phyloP scores from a whole-genome alignment of 1,139 yeast genomes.

The Magnusiomyces sp. region DNA sequence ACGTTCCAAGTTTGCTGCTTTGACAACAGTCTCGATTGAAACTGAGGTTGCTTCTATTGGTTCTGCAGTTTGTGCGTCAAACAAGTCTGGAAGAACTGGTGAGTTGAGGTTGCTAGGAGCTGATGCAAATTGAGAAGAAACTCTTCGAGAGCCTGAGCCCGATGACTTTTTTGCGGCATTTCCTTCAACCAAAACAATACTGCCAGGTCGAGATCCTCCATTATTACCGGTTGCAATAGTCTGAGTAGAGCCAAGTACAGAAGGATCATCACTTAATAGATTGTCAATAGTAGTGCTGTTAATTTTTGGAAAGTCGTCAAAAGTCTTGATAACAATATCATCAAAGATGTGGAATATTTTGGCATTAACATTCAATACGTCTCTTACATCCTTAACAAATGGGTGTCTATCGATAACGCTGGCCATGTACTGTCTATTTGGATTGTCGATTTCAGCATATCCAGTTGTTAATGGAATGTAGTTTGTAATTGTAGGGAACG shows the following conservation, averaged over 20 bases:
- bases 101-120: constrained; percentile 1
- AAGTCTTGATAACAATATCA: constrained; percentile 48
- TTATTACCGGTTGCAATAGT: constrained; percentile 13
- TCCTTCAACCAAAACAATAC: background rate
- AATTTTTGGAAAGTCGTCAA: no score
- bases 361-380: constrained; percentile 50
- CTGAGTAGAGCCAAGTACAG: no score
- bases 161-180: constrained; percentile 10
- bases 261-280: no score
- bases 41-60: constrained; percentile 13
- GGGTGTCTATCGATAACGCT: constrained; percentile 37
- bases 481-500: no score
- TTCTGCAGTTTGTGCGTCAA: background rate
- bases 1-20: constrained; percentile 53
- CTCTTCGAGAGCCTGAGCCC: constrained; percentile 26
- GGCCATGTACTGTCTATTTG: constrained; percentile 33
- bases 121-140: constrained; percentile 24
- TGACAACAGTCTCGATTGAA: constrained; percentile 42
- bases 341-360: constrained; percentile 45
- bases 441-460: constrained; percentile 30
- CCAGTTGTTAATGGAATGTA: constrained; percentile 31
- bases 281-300: no score
- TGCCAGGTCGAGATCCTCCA: background rate
- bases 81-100: background rate
- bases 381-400: constrained; percentile 47